phyloP scores from a whole-genome alignment of 1,284 basidiomycete species.

The Volvariella volvacea region DNA sequence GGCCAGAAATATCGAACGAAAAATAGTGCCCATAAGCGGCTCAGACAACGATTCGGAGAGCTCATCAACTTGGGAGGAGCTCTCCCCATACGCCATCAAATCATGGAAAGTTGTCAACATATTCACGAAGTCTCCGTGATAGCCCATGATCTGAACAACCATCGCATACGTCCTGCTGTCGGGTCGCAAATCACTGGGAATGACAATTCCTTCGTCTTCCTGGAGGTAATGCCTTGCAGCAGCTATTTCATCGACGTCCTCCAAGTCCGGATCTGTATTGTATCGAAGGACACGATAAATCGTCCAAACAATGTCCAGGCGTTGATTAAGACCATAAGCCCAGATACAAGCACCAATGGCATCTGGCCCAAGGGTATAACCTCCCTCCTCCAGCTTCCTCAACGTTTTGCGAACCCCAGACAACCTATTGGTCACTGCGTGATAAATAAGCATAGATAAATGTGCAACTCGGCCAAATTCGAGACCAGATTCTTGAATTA shows the following conservation, averaged over 20 bases:
- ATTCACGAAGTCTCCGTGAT: slow-evolving; percentile 58
- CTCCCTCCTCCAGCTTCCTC: slow-evolving; percentile 40
- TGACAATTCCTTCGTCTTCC: slow-evolving; percentile 35
- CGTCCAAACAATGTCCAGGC: slow-evolving; percentile 47
- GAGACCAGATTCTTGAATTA: slow-evolving; percentile 47
- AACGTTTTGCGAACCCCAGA: slow-evolving; percentile 49
- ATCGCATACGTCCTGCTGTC: slow-evolving; percentile 61
- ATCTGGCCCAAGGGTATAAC: slow-evolving; percentile 49
- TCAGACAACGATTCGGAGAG: too few species aligned
- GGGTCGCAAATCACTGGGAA: slow-evolving; percentile 41
- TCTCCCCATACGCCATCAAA: slow-evolving; percentile 64
- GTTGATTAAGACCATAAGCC: slow-evolving; percentile 50
- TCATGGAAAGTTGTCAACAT: slow-evolving; percentile 61
- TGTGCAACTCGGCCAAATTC: slow-evolving; percentile 55
- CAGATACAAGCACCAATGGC: slow-evolving; percentile 63
- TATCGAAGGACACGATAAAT: slow-evolving; percentile 61
- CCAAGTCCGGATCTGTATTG: slow-evolving; percentile 30
- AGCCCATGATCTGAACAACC: slow-evolving; percentile 64
- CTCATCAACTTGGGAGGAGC: too few species aligned
- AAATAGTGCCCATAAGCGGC: slow-evolving; percentile 39
- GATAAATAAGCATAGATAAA: slow-evolving; percentile 53
- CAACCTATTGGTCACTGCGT: slow-evolving; percentile 38
- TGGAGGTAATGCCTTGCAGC: slow-evolving; percentile 27
- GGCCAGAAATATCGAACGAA: slow-evolving; percentile 71
- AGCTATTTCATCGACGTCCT: slow-evolving; percentile 22